Evolutionary conservation across 768 basidiomycete species (phyloP).

Genomic region (Mycena vulgaris): DNA sequence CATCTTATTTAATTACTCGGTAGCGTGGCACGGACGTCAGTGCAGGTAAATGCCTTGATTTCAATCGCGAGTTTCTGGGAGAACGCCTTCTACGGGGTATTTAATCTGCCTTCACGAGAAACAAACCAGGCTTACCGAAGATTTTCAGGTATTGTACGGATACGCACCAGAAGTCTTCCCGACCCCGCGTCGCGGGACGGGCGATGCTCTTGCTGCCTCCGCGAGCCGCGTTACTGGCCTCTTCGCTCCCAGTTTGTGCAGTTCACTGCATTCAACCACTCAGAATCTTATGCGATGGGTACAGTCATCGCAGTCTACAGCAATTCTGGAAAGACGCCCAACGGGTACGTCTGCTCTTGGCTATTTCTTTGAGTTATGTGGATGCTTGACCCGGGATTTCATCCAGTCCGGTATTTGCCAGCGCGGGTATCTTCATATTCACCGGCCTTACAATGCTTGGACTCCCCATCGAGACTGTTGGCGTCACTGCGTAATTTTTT

Average conservation of each 20-base stretch:
- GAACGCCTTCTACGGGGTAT: constrained; percentile 39
- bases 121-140: not conserved
- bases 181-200: constrained; percentile 68
- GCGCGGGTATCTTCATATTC: constrained; percentile 37
- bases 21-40: constrained; percentile 64
- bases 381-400: not conserved
- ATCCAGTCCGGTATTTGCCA: constrained; percentile 35
- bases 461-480: constrained; percentile 36
- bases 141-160: constrained; percentile 57
- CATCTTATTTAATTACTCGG: constrained; percentile 57
- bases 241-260: constrained; percentile 55
- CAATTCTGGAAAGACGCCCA: constrained; percentile 38
- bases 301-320: constrained; percentile 41
- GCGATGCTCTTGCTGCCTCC: constrained; percentile 66
- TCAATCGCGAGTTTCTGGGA: constrained; percentile 39
- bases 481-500: constrained; percentile 31
- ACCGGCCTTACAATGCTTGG: constrained; percentile 31
- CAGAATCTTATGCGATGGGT: not conserved
- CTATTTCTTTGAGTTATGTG: not conserved
- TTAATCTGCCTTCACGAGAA: not conserved
- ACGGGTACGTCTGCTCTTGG: constrained; percentile 15
- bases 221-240: constrained; percentile 74
- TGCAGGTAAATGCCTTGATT: constrained; percentile 53
- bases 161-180: constrained; percentile 70
- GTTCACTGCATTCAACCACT: not conserved